These are phyloP conservation scores for Pichia thaimueangensis DNA, from an alignment of 805 yeast species.

Conservation along the genomic window DNA sequence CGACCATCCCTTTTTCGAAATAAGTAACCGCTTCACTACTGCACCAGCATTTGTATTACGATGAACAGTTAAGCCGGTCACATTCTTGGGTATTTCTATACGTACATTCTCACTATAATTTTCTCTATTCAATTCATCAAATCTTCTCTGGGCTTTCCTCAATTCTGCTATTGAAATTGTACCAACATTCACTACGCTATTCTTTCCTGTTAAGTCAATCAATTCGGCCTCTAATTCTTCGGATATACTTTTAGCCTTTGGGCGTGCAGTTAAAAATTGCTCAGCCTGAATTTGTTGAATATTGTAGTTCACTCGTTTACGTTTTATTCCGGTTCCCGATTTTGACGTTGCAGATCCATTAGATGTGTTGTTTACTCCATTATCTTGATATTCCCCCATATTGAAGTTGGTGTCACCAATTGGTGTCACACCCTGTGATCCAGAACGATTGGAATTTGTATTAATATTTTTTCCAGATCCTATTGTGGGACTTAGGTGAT, in stretches of 20 bases:
- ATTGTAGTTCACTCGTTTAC: slow-evolving; percentile 31
- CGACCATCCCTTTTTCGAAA: slow-evolving; percentile 34
- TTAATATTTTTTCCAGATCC: slow-evolving; percentile 3
- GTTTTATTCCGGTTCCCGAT: slow-evolving; percentile 17
- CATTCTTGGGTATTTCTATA: slow-evolving; percentile 34
- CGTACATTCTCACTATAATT: slow-evolving; percentile 34
- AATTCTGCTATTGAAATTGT: slow-evolving; percentile 24
- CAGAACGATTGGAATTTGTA: background rate
- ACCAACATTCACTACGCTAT: slow-evolving; percentile 1
- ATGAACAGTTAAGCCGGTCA: slow-evolving; percentile 15
- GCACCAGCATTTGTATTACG: slow-evolving; percentile 25
- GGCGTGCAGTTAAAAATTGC: slow-evolving; percentile 15
- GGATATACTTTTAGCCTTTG: slow-evolving; percentile 7
- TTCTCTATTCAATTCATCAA: slow-evolving; percentile 37
- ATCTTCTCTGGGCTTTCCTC: slow-evolving; percentile 33
- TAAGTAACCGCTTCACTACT: slow-evolving; percentile 33
- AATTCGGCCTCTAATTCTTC: slow-evolving; percentile 18
- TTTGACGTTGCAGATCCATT: background rate
- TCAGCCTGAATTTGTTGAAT: slow-evolving; percentile 28
- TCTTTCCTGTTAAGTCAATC: slow-evolving; percentile 10
- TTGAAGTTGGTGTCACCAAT: background rate
- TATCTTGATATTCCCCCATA: background rate
- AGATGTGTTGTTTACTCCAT: background rate
- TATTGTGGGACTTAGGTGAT: slow-evolving; percentile 13
- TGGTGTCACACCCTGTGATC: background rate